Percentiles rank a stretch among this genome's conserved stretches.
These are phyloP conservation scores for Drechmeria coniospora DNA, from an alignment of 2,329 filamentous ascomycete genomes.

Conservation along the genomic window DNA sequence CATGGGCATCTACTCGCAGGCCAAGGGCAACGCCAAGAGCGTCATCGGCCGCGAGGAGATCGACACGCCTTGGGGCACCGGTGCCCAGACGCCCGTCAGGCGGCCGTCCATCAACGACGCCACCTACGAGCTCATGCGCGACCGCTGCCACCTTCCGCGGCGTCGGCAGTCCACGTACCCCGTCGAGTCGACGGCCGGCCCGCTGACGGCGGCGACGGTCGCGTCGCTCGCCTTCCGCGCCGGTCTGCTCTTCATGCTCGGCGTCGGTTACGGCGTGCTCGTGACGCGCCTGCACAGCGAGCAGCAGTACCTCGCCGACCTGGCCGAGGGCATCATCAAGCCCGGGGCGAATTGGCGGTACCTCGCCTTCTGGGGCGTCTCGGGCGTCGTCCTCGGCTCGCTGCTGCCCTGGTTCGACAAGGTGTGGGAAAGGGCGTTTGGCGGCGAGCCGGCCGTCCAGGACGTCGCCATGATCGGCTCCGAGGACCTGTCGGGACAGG, in stretches of 20 bases:
- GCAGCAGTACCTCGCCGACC: constrained; percentile 41
- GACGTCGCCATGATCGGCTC: constrained; percentile 13
- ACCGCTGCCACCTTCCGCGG: constrained; percentile 18
- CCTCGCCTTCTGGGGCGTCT: constrained; percentile 65
- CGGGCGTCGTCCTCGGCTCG: constrained; percentile 63
- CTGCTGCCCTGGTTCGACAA: constrained; percentile 74
- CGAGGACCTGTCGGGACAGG: constrained; percentile 10
- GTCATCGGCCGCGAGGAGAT: constrained; percentile 33
- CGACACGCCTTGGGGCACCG: constrained; percentile 64
- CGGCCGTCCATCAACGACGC: constrained; percentile 27
- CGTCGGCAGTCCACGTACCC: constrained; percentile 21
- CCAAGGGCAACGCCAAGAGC: constrained; percentile 36
- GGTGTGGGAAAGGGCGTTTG: constrained; percentile 47
- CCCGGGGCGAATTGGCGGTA: constrained; percentile 45
- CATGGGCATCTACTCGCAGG: constrained; percentile 75
- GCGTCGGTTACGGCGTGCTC: constrained; percentile 67
- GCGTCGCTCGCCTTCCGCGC: constrained; percentile 42
- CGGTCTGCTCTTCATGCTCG: constrained; percentile 58
- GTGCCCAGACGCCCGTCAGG: constrained; percentile 50
- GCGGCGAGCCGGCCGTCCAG: constrained; percentile 17
- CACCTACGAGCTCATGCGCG: constrained; percentile 28
- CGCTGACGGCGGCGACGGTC: constrained; percentile 8
- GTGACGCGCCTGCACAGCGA: constrained; percentile 66
- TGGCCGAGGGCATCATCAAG: constrained; percentile 32
- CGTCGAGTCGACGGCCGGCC: constrained; percentile 10